Base-by-base conservation (phyloP, 306 rosid genomes). In the Coriaria nepalensis region DNA sequence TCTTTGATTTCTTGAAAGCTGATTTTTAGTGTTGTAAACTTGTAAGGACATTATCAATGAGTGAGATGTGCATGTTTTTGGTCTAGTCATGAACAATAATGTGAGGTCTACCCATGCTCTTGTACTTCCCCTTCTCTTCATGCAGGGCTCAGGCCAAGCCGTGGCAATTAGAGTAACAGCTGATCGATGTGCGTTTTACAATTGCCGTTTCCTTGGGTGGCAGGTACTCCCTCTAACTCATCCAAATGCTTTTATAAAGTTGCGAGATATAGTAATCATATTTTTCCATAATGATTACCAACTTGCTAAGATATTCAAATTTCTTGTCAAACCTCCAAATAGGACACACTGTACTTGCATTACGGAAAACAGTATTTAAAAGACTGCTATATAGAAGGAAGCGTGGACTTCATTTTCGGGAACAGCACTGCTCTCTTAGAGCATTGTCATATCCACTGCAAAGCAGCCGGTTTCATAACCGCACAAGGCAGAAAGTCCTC, bases 131-230 rank as follows among this genome's bases (percentile, higher is more conserved):
- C 33, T 60, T 36, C 29, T 34, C 50, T 37, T n/a, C 55, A 43
- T 50, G 40, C 55, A 83, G 96, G 93, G 94, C 54, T 83, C 96
- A 4, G 94, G 94, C 35, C 94, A 87, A 78, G 96, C 96, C 40
- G 96, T 87, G 65, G 94, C 96, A 36, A 49, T 87, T 48, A 83
- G 96, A 74, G 88, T 87, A 36, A 67, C 96, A 46, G 88, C 93
- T 36, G 94, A 87, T 68, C 62, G 94, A 67, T 83, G 94, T 68
- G 88, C 93, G 51, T 83, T 87, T 70, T 87, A 83, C 53, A 83
- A 80, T 66, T 87, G 96, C 70, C 80, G 87, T 67, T 87, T 87
- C 73, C 88, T 83, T 49, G 96, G 96, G 51, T 87, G 94, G 94
- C 96, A 87, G 96, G 96, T 83, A 69, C 53, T 13, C 39, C 53